Percentiles rank a stretch among this genome's conserved stretches.
Conservation (phyloP, 208 protist genomes). For the Tritrichomonas foetus region DNA sequence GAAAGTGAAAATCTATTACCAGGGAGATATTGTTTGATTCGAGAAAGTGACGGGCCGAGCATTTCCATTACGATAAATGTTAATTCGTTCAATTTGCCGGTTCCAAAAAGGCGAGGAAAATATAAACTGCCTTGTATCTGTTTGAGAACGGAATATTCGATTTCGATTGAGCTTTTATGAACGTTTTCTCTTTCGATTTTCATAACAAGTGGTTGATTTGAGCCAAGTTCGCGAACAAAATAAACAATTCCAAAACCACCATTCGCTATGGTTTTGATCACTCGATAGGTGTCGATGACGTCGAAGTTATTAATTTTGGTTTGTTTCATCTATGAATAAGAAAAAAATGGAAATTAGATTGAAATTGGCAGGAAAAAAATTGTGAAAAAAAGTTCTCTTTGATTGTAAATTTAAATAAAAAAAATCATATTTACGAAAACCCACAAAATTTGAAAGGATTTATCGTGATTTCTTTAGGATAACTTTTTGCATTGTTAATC, state of each 20-base stretch:
- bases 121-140: neutral
- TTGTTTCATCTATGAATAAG: too few relatives aligned
- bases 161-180: neutral
- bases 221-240: conserved; percentile 16
- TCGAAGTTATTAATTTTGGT: neutral
- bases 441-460: too few relatives aligned
- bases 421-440: too few relatives aligned
- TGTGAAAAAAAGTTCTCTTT: too few relatives aligned
- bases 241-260: neutral
- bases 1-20: neutral
- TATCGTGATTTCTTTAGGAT: too few relatives aligned
- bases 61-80: conserved; percentile 7
- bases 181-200: neutral
- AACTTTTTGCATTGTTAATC: too few relatives aligned
- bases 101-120: neutral
- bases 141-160: neutral
- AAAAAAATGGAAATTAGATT: too few relatives aligned
- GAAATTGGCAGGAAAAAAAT: too few relatives aligned
- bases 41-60: neutral
- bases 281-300: neutral
- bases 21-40: neutral
- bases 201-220: neutral
- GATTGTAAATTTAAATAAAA: too few relatives aligned
- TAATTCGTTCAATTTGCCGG: neutral
- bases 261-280: neutral